These are phyloP conservation scores for Beta vulgaris DNA, from an alignment of 148 eudicot genomes.

Conservation along the genomic window DNA sequence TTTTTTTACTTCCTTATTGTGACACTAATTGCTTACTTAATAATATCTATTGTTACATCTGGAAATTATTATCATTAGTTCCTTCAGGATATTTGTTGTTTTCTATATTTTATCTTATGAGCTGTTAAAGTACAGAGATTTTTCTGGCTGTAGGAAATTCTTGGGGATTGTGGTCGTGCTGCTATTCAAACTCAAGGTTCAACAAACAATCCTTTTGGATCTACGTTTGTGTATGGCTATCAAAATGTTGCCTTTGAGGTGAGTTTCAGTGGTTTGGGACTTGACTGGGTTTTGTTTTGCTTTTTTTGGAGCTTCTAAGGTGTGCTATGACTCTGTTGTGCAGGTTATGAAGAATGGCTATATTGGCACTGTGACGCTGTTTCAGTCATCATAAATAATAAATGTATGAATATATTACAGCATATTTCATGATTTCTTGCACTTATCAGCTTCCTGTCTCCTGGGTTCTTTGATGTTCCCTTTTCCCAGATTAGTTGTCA, in stretches of 20 bases:
- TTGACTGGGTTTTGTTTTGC: not conserved
- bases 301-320: slow-evolving; percentile 5
- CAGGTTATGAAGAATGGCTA: slow-evolving; percentile 97
- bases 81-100: not conserved
- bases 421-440: not conserved
- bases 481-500: too few species aligned
- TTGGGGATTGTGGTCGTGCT: slow-evolving; percentile 92
- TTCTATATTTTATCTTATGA: not conserved
- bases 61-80: not conserved
- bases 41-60: not conserved
- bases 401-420: slow-evolving; percentile 21
- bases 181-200: slow-evolving; percentile 97
- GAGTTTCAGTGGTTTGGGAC: slow-evolving; percentile 16
- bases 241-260: slow-evolving; percentile 97
- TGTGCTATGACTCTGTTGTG: slow-evolving; percentile 14
- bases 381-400: slow-evolving; percentile 59
- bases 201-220: slow-evolving; percentile 86
- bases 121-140: slow-evolving; percentile 9
- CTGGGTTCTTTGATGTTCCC: not conserved
- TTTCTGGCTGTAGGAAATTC: slow-evolving; percentile 61
- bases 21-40: not conserved
- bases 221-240: slow-evolving; percentile 94
- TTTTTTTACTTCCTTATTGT: not conserved
- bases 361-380: slow-evolving; percentile 86
- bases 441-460: not conserved